Evolutionary conservation across 164 flowering plant species (phyloP).

Genomic region (Akebia trifoliata): DNA sequence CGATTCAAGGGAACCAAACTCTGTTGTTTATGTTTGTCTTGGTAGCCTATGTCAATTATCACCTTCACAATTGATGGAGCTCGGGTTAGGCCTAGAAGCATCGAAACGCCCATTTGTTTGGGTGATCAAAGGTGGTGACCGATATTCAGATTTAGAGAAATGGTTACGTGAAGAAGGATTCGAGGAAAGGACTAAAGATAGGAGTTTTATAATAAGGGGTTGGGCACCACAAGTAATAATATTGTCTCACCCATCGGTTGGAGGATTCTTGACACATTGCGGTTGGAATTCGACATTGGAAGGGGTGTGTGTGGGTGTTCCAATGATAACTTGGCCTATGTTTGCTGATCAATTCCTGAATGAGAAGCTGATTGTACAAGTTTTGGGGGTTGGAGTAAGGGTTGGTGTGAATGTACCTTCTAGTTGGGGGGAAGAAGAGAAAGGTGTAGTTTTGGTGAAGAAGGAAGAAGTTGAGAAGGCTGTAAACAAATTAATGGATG

Average conservation of each 20-base stretch:
- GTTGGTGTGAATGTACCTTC: slow-evolving; percentile 33
- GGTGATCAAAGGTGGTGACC: slow-evolving; percentile 28
- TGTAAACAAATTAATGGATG: slow-evolving; percentile 1
- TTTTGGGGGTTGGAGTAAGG: slow-evolving; percentile 34
- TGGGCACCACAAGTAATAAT: slow-evolving; percentile 52
- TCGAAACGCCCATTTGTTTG: slow-evolving; percentile 38
- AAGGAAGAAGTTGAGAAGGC: slow-evolving; percentile 3
- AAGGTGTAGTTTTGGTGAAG: neutral
- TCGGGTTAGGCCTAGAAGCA: slow-evolving; percentile 38
- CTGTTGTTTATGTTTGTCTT: slow-evolving; percentile 36
- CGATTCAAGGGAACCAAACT: slow-evolving; percentile 14
- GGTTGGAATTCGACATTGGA: slow-evolving; percentile 68
- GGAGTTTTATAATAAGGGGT: slow-evolving; percentile 36
- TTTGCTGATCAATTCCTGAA: slow-evolving; percentile 55
- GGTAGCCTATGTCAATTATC: slow-evolving; percentile 29
- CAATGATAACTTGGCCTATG: slow-evolving; percentile 62
- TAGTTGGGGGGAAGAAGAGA: slow-evolving; percentile 9
- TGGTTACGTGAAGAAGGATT: slow-evolving; percentile 30
- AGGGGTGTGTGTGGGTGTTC: slow-evolving; percentile 40
- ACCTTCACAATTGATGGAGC: slow-evolving; percentile 25
- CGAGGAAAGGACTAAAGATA: slow-evolving; percentile 31
- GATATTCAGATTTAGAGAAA: slow-evolving; percentile 19
- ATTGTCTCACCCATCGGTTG: slow-evolving; percentile 34
- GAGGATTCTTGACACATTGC: slow-evolving; percentile 50
- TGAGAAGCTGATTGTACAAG: slow-evolving; percentile 41